Evolutionary conservation across 2,329 filamentous ascomycete species (phyloP), one percentile per base, ranked within the genome.

Genomic region (Monosporascus ibericus): DNA sequence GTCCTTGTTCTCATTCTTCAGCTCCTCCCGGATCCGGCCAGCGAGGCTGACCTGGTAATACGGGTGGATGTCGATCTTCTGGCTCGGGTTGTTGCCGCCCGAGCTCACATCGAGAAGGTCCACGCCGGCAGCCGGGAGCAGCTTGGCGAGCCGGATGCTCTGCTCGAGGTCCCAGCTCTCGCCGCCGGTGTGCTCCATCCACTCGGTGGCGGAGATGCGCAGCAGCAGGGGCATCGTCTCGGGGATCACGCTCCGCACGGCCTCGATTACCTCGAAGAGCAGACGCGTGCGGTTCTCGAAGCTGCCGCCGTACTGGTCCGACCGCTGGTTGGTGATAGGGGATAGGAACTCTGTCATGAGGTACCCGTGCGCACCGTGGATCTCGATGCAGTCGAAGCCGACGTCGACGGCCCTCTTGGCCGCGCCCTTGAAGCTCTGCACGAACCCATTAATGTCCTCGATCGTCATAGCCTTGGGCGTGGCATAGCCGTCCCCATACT

Each of bases 61-160:
- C 1, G 85, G 82, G 44, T 81, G 78, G 14, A 77, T 62, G 20
- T 80, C 69, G 57, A 90, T 81, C 65, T 83, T 74, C 65, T 88
- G 84, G 44, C 70, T 67, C 37, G 75, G 69, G 65, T 84, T 80
- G 65, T 88, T 87, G 39, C 88, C 92, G 36, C 85, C 90, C 1
- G 84, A 85, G 60, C 85, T 90, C 52, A 95, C 82, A 67, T 96
- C 92, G 30, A 96, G 77, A 17, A 95, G 74, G 66, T 96, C 92
- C 44, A 96, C 79, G 30, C 92, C 92, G 14, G 78, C 75, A 0
- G 79, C 80, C 0, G 88, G 87, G 1, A 96, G 79, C 9, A 86
- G 73, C 65, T 81, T 78, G 15, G 89, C 87, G 3, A 94, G 80
- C 50, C 71, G 73, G 56, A 87, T 80, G 53, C 69, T 87, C 58